These are phyloP conservation scores for Alternaria postmessia DNA, from an alignment of 2,329 filamentous ascomycete species.

Conservation along the genomic window DNA sequence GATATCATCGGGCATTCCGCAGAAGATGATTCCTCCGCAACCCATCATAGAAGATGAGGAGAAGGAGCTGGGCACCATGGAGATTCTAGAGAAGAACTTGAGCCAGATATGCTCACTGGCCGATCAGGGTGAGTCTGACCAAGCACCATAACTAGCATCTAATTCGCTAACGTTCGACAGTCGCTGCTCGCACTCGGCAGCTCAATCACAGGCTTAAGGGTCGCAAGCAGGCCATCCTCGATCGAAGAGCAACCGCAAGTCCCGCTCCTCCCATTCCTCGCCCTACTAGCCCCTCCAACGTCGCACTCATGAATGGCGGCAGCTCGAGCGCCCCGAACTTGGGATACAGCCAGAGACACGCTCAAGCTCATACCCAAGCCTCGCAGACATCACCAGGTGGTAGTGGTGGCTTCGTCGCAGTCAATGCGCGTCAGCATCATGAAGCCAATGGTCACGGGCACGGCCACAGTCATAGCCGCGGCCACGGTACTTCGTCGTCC, in stretches of 20 bases:
- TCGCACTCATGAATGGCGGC: constrained; percentile 53
- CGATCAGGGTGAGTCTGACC: constrained; percentile 68
- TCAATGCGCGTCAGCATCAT: constrained; percentile 61
- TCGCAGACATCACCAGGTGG: constrained; percentile 49
- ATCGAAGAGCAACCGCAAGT: constrained; percentile 64
- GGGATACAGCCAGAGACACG: constrained; percentile 15
- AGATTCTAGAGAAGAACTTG: constrained; percentile 82
- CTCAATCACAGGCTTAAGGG: constrained; percentile 82
- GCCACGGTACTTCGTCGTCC: constrained; percentile 61
- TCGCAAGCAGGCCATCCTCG: constrained; percentile 75
- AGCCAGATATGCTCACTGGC: constrained; percentile 80
- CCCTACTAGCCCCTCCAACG: constrained; percentile 51
- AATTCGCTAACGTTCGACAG: constrained; percentile 47
- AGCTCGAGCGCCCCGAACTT: constrained; percentile 30
- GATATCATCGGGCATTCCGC: constrained; percentile 81
- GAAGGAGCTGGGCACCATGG: constrained; percentile 82
- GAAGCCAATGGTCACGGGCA: constrained; percentile 38
- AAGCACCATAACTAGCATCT: background rate
- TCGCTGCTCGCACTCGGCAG: constrained; percentile 75
- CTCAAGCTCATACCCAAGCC: constrained; percentile 7
- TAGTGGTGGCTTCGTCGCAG: constrained; percentile 60
- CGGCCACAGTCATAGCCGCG: constrained; percentile 35
- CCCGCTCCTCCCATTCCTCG: constrained; percentile 44
- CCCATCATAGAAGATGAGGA: constrained; percentile 86
- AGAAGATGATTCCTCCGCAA: constrained; percentile 81